These are phyloP conservation scores for Berberis thunbergii DNA, from an alignment of 164 flowering plant species.

Conservation along the genomic window DNA sequence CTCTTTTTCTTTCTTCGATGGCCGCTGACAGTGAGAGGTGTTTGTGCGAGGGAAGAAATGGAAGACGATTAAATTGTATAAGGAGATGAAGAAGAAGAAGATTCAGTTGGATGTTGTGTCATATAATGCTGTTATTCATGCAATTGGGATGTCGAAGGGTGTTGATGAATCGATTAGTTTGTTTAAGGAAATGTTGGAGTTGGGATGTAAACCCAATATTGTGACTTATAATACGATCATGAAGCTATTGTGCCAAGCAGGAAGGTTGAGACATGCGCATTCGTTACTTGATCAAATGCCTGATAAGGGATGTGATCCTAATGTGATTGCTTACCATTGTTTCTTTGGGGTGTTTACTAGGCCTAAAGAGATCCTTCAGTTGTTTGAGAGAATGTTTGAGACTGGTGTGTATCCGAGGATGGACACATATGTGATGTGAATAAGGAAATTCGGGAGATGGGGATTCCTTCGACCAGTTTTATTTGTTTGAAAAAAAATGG, in stretches of 20 bases:
- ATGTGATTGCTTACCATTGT: slow-evolving; percentile 64
- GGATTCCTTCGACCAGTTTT: slow-evolving; percentile 80
- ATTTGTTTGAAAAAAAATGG: slow-evolving; percentile 71
- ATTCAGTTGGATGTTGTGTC: too few species aligned
- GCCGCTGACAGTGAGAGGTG: too few species aligned
- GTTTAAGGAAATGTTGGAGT: too few species aligned
- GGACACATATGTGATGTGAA: slow-evolving; percentile 87
- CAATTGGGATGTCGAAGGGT: too few species aligned
- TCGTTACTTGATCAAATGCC: slow-evolving; percentile 45
- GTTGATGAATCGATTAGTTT: too few species aligned
- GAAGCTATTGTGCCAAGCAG: slow-evolving; percentile 22
- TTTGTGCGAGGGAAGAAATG: slow-evolving; percentile 12
- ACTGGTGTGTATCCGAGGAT: slow-evolving; percentile 56
- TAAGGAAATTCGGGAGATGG: slow-evolving; percentile 90
- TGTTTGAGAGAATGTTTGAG: slow-evolving; percentile 74
- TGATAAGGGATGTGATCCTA: slow-evolving; percentile 44
- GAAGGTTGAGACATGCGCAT: slow-evolving; percentile 55
- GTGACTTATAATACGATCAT: too few species aligned
- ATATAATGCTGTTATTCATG: too few species aligned
- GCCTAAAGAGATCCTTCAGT: slow-evolving; percentile 59
- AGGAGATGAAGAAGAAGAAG: slow-evolving; percentile 48
- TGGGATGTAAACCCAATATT: too few species aligned
- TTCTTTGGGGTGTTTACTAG: slow-evolving; percentile 50
- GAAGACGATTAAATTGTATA: slow-evolving; percentile 68
- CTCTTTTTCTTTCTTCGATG: too few species aligned